phyloP scores from a whole-genome alignment of 2,329 filamentous ascomycete genomes.

The Coleophoma cylindrospora region DNA sequence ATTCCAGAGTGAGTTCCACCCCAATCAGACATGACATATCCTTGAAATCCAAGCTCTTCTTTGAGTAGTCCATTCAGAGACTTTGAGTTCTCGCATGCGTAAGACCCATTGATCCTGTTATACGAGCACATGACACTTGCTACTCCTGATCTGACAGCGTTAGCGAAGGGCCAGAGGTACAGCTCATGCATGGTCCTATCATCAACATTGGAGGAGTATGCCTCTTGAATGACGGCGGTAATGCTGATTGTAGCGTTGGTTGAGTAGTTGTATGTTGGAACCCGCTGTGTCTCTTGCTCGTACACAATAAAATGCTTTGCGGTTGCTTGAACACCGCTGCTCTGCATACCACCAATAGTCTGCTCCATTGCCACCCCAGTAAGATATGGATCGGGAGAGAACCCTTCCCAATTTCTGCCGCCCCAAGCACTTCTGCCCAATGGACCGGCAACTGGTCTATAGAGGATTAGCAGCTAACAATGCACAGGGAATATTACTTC shows the following conservation, averaged over 20 bases:
- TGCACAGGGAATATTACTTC: too few relatives aligned
- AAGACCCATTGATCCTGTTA: constrained; percentile 46
- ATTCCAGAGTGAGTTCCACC: constrained; percentile 37
- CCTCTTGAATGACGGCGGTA: constrained; percentile 14
- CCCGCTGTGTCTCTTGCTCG: constrained; percentile 54
- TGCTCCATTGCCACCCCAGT: constrained; percentile 6
- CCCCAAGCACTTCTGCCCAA: constrained; percentile 61
- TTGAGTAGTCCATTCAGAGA: constrained; percentile 42
- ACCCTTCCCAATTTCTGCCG: constrained; percentile 62
- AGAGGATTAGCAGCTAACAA: too few relatives aligned
- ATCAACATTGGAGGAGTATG: constrained; percentile 49
- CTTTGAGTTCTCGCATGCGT: constrained; percentile 42
- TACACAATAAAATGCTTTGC: constrained; percentile 65
- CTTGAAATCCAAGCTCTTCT: constrained; percentile 44
- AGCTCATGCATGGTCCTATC: constrained; percentile 64
- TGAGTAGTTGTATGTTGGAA: constrained; percentile 36
- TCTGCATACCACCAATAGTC: constrained; percentile 57
- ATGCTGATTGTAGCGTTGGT: constrained; percentile 40
- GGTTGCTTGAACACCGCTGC: constrained; percentile 60
- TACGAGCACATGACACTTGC: constrained; percentile 79
- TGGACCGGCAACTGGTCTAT: constrained; percentile 55
- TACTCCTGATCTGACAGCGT: constrained; percentile 61
- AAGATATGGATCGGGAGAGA: constrained; percentile 22
- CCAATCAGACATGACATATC: constrained; percentile 34
- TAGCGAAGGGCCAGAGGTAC: background rate